Evolutionary conservation across 116 monocot species (phyloP).

Genomic region (Iris pallida): DNA sequence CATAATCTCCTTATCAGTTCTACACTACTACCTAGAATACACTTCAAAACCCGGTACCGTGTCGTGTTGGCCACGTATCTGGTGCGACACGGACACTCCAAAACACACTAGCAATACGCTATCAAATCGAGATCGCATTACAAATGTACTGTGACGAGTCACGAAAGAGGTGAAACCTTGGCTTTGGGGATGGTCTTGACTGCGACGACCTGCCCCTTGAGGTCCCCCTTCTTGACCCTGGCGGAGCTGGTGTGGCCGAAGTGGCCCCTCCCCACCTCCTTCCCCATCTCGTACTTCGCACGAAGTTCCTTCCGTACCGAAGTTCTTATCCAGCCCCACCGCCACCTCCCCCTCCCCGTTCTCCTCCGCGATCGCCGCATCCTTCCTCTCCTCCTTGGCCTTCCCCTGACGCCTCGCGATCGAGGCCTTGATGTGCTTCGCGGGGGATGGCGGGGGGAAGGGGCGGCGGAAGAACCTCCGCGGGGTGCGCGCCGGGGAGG

Average conservation of each 20-base stretch:
- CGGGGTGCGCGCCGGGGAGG: conserved; percentile 83
- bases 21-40: too few relatives aligned
- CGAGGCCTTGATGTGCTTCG: conserved; percentile 88
- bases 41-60: too few relatives aligned
- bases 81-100: too few relatives aligned
- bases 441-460: conserved; percentile 67
- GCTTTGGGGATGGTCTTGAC: conserved; percentile 97
- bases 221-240: conserved; percentile 73
- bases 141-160: too few relatives aligned
- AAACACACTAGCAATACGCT: too few relatives aligned
- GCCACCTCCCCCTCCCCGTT: conserved; percentile 37
- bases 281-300: conserved; percentile 84
- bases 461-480: conserved; percentile 71
- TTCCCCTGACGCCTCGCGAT: conserved; percentile 53
- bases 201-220: conserved; percentile 83
- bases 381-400: conserved; percentile 2
- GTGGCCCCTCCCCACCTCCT: conserved; percentile 94
- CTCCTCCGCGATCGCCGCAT: conserved; percentile 12
- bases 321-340: conserved; percentile 71
- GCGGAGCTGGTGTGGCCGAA: conserved; percentile 94
- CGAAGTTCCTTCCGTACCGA: conserved; percentile 86
- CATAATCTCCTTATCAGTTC: too few relatives aligned
- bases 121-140: too few relatives aligned
- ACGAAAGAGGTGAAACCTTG: conserved; percentile 37
- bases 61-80: too few relatives aligned